These are phyloP conservation scores for Gaertneriomyces semiglobifer DNA, from an alignment of 192 early-diverging fungal species.

Conservation along the genomic window DNA sequence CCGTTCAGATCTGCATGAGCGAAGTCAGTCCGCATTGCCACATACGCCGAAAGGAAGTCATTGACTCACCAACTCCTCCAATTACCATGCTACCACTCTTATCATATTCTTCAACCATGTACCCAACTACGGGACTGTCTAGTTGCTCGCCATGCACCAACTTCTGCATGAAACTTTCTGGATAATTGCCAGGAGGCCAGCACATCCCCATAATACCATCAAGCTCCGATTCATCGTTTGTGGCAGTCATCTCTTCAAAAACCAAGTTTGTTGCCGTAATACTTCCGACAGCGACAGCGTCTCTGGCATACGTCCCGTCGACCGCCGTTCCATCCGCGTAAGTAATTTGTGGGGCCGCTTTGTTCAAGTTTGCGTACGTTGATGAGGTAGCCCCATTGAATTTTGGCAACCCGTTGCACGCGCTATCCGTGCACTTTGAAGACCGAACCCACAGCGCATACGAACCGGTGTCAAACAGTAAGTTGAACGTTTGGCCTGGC, in stretches of 20 bases:
- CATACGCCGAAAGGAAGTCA: too few species aligned
- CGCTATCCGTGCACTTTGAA: conserved; percentile 24
- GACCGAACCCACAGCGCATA: conserved; percentile 45
- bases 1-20: conserved; percentile 8
- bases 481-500: conserved; percentile 26
- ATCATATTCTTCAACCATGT: conserved; percentile 7
- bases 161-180: conserved; percentile 24
- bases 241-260: conserved; percentile 15
- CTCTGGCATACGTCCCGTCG: conserved; percentile 29
- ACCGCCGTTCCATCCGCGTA: conserved; percentile 40
- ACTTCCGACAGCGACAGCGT: conserved; percentile 24
- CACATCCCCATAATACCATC: conserved; percentile 44
- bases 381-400: conserved; percentile 27
- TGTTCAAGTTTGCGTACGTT: conserved; percentile 28
- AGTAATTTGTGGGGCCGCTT: conserved; percentile 11
- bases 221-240: conserved; percentile 18
- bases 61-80: conserved; percentile 11
- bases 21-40: too few species aligned
- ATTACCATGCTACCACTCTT: conserved; percentile 5
- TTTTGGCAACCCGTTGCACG: conserved; percentile 23
- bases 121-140: conserved; percentile 14
- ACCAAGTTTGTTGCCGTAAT: conserved; percentile 15
- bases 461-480: conserved; percentile 45
- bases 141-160: conserved; percentile 9
- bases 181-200: neutral